phyloP scores from a whole-genome alignment of 1,139 yeast species.

The Scheffersomyces insectosa region DNA sequence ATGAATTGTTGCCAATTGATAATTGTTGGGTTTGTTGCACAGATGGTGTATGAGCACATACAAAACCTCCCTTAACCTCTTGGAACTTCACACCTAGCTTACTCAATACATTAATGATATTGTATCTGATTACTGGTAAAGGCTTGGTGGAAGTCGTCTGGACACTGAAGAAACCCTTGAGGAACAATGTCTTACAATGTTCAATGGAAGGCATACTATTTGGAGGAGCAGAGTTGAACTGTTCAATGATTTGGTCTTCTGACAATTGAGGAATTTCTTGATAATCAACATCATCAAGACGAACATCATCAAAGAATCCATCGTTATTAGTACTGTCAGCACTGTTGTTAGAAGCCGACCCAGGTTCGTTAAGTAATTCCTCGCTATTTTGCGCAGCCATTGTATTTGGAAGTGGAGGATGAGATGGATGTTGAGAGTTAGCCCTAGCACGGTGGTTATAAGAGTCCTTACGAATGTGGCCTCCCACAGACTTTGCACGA shows the following conservation, averaged over 20 bases:
- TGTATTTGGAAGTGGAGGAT: conserved; percentile 54
- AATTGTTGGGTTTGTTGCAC: conserved; percentile 18
- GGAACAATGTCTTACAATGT: conserved; percentile 85
- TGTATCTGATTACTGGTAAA: conserved; percentile 82
- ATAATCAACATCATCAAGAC: conserved; percentile 45
- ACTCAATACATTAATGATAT: conserved; percentile 75
- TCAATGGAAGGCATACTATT: conserved; percentile 93
- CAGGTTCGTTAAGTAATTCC: conserved; percentile 26
- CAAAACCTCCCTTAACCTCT: conserved; percentile 93
- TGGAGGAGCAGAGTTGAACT: conserved; percentile 68
- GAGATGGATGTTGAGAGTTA: conserved; percentile 34
- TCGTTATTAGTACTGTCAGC: conserved; percentile 35
- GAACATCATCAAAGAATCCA: conserved; percentile 68
- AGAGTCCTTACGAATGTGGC: conserved; percentile 67
- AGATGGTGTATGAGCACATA: conserved; percentile 73
- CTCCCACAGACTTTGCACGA: conserved; percentile 84
- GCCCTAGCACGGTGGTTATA: conserved; percentile 25
- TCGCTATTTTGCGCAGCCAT: conserved; percentile 46
- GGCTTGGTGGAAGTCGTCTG: conserved; percentile 95
- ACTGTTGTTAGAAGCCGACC: conserved; percentile 1
- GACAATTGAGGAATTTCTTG: conserved; percentile 45
- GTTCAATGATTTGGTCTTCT: conserved; percentile 65
- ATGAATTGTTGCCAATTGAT: neutral
- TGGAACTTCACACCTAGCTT: conserved; percentile 78
- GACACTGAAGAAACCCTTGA: conserved; percentile 93